Evolutionary conservation across 257 asterid genomes (phyloP), one percentile per base, ranked within the genome.

Genomic region (Nicotiana tabacum): DNA sequence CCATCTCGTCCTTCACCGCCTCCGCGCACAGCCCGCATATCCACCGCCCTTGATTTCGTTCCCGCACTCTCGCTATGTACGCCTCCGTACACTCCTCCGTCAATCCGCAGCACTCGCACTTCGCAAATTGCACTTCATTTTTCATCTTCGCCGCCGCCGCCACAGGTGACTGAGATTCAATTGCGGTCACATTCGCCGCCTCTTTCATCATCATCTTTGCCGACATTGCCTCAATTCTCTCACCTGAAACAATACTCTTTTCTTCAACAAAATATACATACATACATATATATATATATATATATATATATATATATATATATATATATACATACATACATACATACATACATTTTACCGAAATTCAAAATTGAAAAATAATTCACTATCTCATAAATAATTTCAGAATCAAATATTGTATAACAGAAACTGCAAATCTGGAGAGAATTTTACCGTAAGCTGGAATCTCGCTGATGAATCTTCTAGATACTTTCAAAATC

Each of bases 1-100:
- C 88, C 7, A 89, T 77, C 84, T 94, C 98, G 2, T 94, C 97
- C 88, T 95, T 92, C 82, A 92, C 97, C 0, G 97, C 98, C 84
- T 94, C 98, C 0, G 92, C 87, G 60, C 98, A 94, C 13, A 95
- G 96, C 85, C 98, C 98, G 87, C 98, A 95, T 9, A 95, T 90
- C 98, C 98, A 95, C 29, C 90, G 89, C 17, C 97, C 97, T 66
- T 84, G 88, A 82, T 92, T 89, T n/a, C 93, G 86, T 0, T 89
- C 93, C 0, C 92, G 87, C 0, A 93, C 95, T 10, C 89, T 85
- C 72, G 66, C 84, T 56, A 88, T 86, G 89, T 94, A 94, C 1
- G 88, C 96, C 84, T 87, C 90, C 27, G 98, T 93, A 81, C 97
- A 94, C 62, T 94, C 98, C 84, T 94, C 98, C 0, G 94, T 91